Evolutionary conservation across 805 yeast species (phyloP).

Genomic region (Metschnikowia lunata): DNA sequence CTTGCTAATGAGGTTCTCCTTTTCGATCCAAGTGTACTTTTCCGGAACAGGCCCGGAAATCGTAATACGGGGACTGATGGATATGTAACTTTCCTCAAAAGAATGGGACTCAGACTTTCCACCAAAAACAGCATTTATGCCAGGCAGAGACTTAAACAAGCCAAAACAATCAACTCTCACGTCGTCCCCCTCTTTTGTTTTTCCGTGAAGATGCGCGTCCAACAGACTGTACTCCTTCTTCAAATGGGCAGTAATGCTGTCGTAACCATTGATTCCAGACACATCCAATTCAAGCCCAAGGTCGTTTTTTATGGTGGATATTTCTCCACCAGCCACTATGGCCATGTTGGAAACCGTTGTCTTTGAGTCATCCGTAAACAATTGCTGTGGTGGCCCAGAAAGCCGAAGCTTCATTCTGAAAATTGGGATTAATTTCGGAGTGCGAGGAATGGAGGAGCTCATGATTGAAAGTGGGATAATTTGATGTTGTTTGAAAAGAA

Average conservation of each 20-base stretch:
- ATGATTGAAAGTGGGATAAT: background rate
- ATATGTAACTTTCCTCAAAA: conserved; percentile 47
- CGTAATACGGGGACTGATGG: conserved; percentile 43
- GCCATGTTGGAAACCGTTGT: conserved; percentile 22
- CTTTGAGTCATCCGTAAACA: conserved; percentile 16
- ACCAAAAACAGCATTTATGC: conserved; percentile 32
- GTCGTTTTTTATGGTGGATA: conserved; percentile 27
- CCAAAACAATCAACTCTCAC: conserved; percentile 47
- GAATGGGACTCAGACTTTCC: conserved; percentile 25
- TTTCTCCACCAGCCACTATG: conserved; percentile 24
- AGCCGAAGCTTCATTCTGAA: conserved; percentile 26
- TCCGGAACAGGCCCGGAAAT: conserved; percentile 40
- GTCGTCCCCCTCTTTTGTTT: conserved; percentile 42
- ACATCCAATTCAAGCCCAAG: conserved; percentile 31
- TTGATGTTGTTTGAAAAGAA: no score
- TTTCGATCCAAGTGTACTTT: conserved; percentile 49
- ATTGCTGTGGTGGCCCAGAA: conserved; percentile 17
- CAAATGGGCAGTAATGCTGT: conserved; percentile 40
- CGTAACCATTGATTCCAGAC: conserved; percentile 37
- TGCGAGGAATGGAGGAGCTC: conserved; percentile 15
- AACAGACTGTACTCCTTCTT: conserved; percentile 27
- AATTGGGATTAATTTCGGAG: conserved; percentile 30
- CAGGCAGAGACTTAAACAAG: conserved; percentile 36
- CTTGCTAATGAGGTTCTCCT: conserved; percentile 49
- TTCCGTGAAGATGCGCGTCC: conserved; percentile 49